phyloP scores from a whole-genome alignment of 805 yeast species.

The Myxozyma vanderwaltii region DNA sequence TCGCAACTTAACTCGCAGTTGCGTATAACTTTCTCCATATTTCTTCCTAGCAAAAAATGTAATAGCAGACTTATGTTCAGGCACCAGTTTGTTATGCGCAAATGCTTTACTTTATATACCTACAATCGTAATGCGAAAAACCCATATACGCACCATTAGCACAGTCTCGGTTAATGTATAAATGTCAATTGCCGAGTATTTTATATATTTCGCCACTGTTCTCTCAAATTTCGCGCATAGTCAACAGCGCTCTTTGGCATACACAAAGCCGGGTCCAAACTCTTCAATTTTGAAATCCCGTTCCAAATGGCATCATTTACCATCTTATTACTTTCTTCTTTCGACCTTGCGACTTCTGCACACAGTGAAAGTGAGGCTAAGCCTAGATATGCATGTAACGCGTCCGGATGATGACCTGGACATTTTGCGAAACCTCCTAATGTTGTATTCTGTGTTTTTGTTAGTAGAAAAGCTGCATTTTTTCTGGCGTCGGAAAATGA shows the following conservation, averaged over 20 bases:
- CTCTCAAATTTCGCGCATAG: constrained; percentile 14
- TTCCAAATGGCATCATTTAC: not conserved
- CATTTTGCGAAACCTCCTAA: constrained; percentile 35
- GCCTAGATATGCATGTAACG: constrained; percentile 35
- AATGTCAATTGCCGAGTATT: too few relatives aligned
- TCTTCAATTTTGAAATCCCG: constrained; percentile 2
- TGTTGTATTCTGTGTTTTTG: constrained; percentile 20
- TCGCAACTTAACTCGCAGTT: too few relatives aligned
- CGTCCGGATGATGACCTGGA: constrained; percentile 33
- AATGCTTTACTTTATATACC: too few relatives aligned
- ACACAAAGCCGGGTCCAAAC: constrained; percentile 26
- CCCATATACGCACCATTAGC: too few relatives aligned
- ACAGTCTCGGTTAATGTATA: too few relatives aligned
- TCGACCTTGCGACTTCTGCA: constrained; percentile 7
- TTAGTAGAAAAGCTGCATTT: constrained; percentile 17
- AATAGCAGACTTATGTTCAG: too few relatives aligned
- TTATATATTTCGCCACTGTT: constrained; percentile 15
- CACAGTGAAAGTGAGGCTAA: constrained; percentile 28
- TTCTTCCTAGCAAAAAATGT: too few relatives aligned
- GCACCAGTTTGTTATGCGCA: too few relatives aligned
- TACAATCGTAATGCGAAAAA: too few relatives aligned
- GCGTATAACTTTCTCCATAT: too few relatives aligned
- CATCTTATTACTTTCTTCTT: not conserved
- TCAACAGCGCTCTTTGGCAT: constrained; percentile 3
- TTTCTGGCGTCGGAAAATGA: not conserved